Conservation (phyloP, 208 protist genomes). For the Entamoeba invadens region DNA sequence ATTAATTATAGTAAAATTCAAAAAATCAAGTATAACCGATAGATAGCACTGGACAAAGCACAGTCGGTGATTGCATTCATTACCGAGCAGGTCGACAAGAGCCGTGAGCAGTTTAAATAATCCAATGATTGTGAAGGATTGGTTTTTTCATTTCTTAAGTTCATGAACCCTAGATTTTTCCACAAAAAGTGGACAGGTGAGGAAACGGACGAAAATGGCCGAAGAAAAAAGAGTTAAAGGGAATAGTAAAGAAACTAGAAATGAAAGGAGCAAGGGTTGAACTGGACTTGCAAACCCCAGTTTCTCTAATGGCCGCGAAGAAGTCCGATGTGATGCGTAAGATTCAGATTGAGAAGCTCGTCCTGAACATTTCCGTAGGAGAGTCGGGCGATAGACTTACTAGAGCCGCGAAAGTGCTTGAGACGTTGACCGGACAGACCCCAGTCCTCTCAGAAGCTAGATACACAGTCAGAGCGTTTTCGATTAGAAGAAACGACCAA, state of each 20-base stretch:
- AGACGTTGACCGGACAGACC: slow-evolving; percentile 89
- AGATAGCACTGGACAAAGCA: background rate
- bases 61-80: background rate
- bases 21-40: background rate
- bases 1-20: background rate
- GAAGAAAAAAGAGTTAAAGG: too few species aligned
- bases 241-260: too few species aligned
- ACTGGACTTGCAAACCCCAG: too few species aligned
- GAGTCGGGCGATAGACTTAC: slow-evolving; percentile 92
- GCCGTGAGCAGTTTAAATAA: background rate
- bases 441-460: slow-evolving; percentile 84
- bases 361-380: slow-evolving; percentile 97
- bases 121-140: background rate
- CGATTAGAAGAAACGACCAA: slow-evolving; percentile 78
- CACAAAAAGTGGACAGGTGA: too few species aligned
- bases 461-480: slow-evolving; percentile 91
- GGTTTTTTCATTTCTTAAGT: background rate
- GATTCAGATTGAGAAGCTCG: slow-evolving; percentile 91
- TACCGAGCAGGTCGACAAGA: background rate
- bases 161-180: too few species aligned
- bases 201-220: too few species aligned
- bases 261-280: too few species aligned
- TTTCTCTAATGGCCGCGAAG: background rate
- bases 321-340: slow-evolving; percentile 70
- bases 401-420: slow-evolving; percentile 89